Evolutionary conservation across 2,329 filamentous ascomycete species (phyloP).

Genomic region (Apiospora aurea): DNA sequence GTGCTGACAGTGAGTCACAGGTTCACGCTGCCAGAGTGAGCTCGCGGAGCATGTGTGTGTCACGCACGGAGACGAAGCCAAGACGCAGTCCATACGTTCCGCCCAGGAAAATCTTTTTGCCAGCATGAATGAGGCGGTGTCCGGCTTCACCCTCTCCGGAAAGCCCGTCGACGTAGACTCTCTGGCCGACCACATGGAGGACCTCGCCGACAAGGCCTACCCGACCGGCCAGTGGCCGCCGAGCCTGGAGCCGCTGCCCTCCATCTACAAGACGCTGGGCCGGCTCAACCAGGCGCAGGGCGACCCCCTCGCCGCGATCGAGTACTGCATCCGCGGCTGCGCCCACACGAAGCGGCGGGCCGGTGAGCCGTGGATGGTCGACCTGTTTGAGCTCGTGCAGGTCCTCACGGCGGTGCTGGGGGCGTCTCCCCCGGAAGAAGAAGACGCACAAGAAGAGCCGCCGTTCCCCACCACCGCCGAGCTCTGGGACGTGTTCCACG

Average conservation of each 20-base stretch:
- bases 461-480: slow-evolving; percentile 30
- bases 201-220: slow-evolving; percentile 30
- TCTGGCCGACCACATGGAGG: slow-evolving; percentile 29
- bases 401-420: slow-evolving; percentile 33
- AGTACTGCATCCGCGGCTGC: slow-evolving; percentile 37
- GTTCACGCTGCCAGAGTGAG: slow-evolving; percentile 38
- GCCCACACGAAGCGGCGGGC: slow-evolving; percentile 31
- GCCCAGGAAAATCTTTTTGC: slow-evolving; percentile 28
- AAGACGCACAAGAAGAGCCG: not conserved
- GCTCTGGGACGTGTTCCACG: slow-evolving; percentile 34
- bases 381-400: slow-evolving; percentile 35
- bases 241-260: slow-evolving; percentile 40
- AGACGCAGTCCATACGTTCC: slow-evolving; percentile 30
- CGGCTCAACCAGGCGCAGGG: slow-evolving; percentile 34
- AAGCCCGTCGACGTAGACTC: slow-evolving; percentile 21
- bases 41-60: slow-evolving; percentile 30
- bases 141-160: not conserved
- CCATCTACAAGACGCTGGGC: slow-evolving; percentile 34
- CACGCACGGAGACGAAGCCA: slow-evolving; percentile 24
- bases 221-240: slow-evolving; percentile 37
- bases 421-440: not conserved
- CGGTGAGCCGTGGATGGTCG: slow-evolving; percentile 38
- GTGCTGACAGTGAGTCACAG: slow-evolving; percentile 25
- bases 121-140: slow-evolving; percentile 22
- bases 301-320: slow-evolving; percentile 33